These are phyloP conservation scores for Rutstroemia sp. DNA, from an alignment of 2,329 filamentous ascomycete species.

Conservation along the genomic window DNA sequence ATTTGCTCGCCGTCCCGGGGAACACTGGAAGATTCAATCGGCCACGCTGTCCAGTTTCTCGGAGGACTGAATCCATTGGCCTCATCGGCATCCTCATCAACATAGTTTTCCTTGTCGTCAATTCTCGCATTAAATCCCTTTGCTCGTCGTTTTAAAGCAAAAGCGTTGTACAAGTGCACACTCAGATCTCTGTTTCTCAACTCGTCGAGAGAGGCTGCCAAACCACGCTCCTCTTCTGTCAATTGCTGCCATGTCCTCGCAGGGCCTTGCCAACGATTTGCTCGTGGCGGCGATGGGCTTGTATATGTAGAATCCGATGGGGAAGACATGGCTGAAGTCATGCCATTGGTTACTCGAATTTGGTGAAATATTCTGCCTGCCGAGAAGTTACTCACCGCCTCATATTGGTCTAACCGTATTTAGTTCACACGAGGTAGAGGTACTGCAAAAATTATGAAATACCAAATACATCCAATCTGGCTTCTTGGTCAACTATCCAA, in stretches of 20 bases:
- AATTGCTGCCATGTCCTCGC: constrained; percentile 58
- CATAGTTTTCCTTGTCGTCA: constrained; percentile 14
- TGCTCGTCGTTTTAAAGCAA: constrained; percentile 52
- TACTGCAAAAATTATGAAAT: no score
- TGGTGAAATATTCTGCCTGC: no score
- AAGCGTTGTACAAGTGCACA: constrained; percentile 72
- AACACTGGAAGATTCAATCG: constrained; percentile 54
- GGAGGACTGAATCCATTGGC: constrained; percentile 40
- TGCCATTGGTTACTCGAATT: no score
- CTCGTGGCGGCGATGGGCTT: constrained; percentile 34
- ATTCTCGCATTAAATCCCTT: constrained; percentile 8
- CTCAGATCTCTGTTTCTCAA: constrained; percentile 59
- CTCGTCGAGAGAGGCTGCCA: constrained; percentile 56
- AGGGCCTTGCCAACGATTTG: constrained; percentile 67
- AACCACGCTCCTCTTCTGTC: constrained; percentile 54
- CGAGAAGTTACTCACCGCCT: no score
- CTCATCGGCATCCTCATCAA: constrained; percentile 23
- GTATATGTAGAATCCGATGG: constrained; percentile 1
- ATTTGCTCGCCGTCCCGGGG: constrained; percentile 49
- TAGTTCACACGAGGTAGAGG: no score
- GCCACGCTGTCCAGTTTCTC: constrained; percentile 79
- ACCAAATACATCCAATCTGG: no score
- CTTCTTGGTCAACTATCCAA: no score
- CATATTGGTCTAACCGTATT: no score
- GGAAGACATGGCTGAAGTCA: constrained; percentile 4